phyloP scores from a whole-genome alignment of 495 filamentous ascomycete species.

The Glonium stellatum region DNA sequence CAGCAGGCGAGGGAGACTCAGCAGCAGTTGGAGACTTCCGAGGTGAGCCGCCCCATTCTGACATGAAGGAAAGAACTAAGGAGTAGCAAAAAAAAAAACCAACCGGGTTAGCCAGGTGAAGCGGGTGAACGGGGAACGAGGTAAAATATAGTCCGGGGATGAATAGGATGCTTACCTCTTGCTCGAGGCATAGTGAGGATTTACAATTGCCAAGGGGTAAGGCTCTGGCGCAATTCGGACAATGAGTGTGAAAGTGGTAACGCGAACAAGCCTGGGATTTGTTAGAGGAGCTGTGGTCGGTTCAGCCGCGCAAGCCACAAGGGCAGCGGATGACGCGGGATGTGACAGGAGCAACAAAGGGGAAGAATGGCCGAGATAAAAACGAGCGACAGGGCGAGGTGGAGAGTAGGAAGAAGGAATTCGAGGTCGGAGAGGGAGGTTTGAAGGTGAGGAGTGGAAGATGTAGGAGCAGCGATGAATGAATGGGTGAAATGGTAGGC shows the following conservation, averaged over 20 bases:
- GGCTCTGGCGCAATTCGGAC: background rate
- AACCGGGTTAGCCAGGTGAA: background rate
- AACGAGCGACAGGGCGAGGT: slow-evolving; percentile 7
- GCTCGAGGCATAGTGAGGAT: slow-evolving; percentile 15
- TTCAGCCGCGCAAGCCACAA: slow-evolving; percentile 17
- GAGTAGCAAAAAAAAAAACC: background rate
- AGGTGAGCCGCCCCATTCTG: slow-evolving; percentile 46
- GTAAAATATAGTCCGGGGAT: background rate
- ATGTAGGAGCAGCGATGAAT: too few relatives aligned
- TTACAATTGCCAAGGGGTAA: background rate
- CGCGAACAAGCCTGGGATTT: background rate
- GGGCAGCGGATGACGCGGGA: slow-evolving; percentile 8
- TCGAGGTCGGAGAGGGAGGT: background rate
- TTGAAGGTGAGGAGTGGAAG: background rate
- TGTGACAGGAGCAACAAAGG: background rate
- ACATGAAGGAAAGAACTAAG: slow-evolving; percentile 58
- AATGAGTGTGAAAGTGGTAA: background rate
- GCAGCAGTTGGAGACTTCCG: slow-evolving; percentile 32
- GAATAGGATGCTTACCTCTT: slow-evolving; percentile 15
- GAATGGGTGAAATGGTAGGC: background rate
- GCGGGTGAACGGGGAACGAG: background rate
- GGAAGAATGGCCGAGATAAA: background rate
- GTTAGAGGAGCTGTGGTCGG: background rate
- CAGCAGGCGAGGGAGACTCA: slow-evolving; percentile 15
- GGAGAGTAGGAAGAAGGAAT: background rate